phyloP scores from a whole-genome alignment of 768 basidiomycete genomes.

The Hortiboletus campestris region DNA sequence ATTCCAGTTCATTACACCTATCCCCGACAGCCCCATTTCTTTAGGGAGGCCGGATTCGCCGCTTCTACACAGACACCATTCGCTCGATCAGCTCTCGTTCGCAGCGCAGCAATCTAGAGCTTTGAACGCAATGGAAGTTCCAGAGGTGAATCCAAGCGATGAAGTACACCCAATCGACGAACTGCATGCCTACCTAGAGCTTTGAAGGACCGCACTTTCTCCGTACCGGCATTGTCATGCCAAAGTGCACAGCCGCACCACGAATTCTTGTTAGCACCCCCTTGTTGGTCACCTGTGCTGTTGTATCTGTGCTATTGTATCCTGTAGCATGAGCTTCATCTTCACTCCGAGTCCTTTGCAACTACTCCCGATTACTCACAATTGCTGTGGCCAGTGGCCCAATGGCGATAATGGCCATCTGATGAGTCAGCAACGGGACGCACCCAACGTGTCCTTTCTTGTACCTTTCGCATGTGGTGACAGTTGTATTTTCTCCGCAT shows the following conservation, averaged over 20 bases:
- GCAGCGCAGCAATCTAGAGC: background rate
- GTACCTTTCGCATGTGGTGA: background rate
- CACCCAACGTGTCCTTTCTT: constrained; percentile 12
- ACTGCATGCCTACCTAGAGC: constrained; percentile 20
- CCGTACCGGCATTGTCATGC: background rate
- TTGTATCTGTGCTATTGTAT: too few species aligned
- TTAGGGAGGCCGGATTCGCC: constrained; percentile 22
- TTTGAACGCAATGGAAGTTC: background rate
- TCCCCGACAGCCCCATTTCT: constrained; percentile 14
- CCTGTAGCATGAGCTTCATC: background rate
- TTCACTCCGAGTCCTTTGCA: constrained; percentile 8
- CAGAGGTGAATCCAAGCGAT: background rate
- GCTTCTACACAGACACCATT: constrained; percentile 20
- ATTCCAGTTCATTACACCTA: constrained; percentile 24
- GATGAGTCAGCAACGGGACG: constrained; percentile 14
- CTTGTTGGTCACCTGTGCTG: background rate
- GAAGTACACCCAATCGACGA: constrained; percentile 20
- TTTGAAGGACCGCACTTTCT: constrained; percentile 5
- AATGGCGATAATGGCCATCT: background rate
- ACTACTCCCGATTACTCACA: background rate
- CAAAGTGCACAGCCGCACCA: background rate
- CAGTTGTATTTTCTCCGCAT: background rate
- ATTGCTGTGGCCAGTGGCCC: background rate
- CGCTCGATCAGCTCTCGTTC: constrained; percentile 17
- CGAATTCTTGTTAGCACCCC: constrained; percentile 1